A percentile compares a stretch with the other conserved stretches of the same genome.
Evolutionary conservation across 345 rosid species (phyloP).

Genomic region (Cardamine resedifolia): DNA sequence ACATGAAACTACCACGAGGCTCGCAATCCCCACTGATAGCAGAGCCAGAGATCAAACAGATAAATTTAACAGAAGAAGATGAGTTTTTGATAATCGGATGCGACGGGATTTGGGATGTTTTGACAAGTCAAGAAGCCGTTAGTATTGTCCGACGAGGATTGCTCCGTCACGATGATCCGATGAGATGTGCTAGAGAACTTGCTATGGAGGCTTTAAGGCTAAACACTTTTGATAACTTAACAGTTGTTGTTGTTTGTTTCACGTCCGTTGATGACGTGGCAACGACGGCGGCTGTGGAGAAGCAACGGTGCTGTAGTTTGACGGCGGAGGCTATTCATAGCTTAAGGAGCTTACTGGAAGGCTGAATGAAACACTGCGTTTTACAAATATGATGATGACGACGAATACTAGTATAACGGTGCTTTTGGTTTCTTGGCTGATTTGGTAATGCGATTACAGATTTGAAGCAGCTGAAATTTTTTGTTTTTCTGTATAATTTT

Average conservation of each 20-base stretch:
- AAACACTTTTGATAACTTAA: conserved; percentile 71
- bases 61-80: conserved; percentile 64
- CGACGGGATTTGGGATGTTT: conserved; percentile 90
- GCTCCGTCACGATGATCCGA: conserved; percentile 71
- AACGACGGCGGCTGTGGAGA: conserved; percentile 33
- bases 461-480: no score
- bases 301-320: conserved; percentile 56
- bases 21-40: conserved; percentile 81
- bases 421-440: not conserved
- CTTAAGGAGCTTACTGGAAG: conserved; percentile 60
- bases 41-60: conserved; percentile 69
- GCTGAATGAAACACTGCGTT: conserved; percentile 17
- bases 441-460: not conserved
- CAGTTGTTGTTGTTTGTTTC: conserved; percentile 70
- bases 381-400: not conserved
- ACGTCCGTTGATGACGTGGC: conserved; percentile 45
- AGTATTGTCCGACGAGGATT: conserved; percentile 64
- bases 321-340: conserved; percentile 72
- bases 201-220: conserved; percentile 71
- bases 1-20: conserved; percentile 64
- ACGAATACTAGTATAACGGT: not conserved
- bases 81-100: conserved; percentile 86
- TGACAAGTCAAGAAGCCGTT: conserved; percentile 75
- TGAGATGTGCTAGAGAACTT: conserved; percentile 78
- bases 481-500: not conserved